Evolutionary conservation across 2,329 filamentous ascomycete genomes (phyloP).

Genomic region (Neofusicoccum sp.): DNA sequence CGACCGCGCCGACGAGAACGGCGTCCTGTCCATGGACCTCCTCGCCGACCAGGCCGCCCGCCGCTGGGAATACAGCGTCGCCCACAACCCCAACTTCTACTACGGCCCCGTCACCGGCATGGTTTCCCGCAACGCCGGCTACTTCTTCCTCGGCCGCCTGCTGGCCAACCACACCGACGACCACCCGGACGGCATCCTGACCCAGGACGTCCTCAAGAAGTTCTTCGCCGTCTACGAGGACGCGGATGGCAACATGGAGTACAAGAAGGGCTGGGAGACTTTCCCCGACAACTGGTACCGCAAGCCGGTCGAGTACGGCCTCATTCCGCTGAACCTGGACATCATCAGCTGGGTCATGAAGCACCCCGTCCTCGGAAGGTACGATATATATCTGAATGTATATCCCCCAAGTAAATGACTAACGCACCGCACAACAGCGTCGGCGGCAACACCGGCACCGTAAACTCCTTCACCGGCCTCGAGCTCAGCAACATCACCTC

Average conservation of each 20-base stretch:
- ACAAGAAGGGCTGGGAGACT: slow-evolving; percentile 51
- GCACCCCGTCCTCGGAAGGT: slow-evolving; percentile 42
- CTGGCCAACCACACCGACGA: slow-evolving; percentile 41
- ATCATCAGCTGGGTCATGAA: slow-evolving; percentile 40
- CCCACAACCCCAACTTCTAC: slow-evolving; percentile 57
- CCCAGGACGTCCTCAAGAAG: slow-evolving; percentile 42
- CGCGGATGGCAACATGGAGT: slow-evolving; percentile 43
- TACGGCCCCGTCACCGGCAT: slow-evolving; percentile 56
- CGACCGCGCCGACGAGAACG: slow-evolving; percentile 27
- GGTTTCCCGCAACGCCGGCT: slow-evolving; percentile 51
- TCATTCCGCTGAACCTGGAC: slow-evolving; percentile 48
- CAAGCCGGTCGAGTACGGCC: slow-evolving; percentile 49
- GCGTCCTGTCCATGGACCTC: slow-evolving; percentile 31
- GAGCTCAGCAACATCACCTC: slow-evolving; percentile 47
- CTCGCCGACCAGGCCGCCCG: slow-evolving; percentile 31
- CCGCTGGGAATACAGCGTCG: slow-evolving; percentile 51
- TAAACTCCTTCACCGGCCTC: slow-evolving; percentile 56
- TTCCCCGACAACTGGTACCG: slow-evolving; percentile 59
- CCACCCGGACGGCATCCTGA: slow-evolving; percentile 36
- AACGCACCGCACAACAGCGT: slow-evolving; percentile 31
- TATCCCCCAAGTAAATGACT: slow-evolving; percentile 26
- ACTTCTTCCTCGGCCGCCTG: slow-evolving; percentile 32
- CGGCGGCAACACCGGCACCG: slow-evolving; percentile 56
- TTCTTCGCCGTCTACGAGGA: slow-evolving; percentile 52
- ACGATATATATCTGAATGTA: no score